Evolutionary conservation across 2,329 filamentous ascomycete species (phyloP).

Genomic region (Arthrobotrys iridis): DNA sequence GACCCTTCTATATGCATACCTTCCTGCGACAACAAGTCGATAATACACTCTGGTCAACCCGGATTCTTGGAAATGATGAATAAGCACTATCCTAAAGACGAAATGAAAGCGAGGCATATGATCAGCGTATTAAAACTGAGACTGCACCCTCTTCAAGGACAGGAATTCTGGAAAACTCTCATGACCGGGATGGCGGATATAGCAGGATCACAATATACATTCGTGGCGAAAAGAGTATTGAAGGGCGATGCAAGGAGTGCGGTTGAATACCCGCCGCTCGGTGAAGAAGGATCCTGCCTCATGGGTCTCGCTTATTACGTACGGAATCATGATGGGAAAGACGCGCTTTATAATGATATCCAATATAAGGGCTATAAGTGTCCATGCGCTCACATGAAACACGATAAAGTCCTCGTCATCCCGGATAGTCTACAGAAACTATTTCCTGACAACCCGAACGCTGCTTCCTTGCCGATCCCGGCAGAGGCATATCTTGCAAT

Average conservation of each 20-base stretch:
- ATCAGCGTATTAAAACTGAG: slow-evolving; percentile 40
- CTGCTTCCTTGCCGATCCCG: slow-evolving; percentile 66
- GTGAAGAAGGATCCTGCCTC: slow-evolving; percentile 71
- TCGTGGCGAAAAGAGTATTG: slow-evolving; percentile 73
- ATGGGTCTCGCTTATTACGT: slow-evolving; percentile 75
- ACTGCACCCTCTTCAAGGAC: slow-evolving; percentile 35
- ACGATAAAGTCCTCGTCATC: slow-evolving; percentile 76
- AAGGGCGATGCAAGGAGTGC: slow-evolving; percentile 69
- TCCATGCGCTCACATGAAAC: slow-evolving; percentile 75
- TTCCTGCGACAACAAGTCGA: slow-evolving; percentile 52
- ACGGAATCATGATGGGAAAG: slow-evolving; percentile 68
- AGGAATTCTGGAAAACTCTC: slow-evolving; percentile 71
- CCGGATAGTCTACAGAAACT: slow-evolving; percentile 71
- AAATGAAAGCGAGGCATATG: slow-evolving; percentile 34
- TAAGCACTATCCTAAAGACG: slow-evolving; percentile 47
- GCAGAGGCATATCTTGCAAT: slow-evolving; percentile 75
- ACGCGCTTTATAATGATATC: slow-evolving; percentile 69
- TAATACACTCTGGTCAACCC: slow-evolving; percentile 50
- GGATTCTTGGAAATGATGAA: slow-evolving; percentile 51
- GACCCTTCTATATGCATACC: slow-evolving; percentile 49
- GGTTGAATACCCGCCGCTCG: slow-evolving; percentile 71
- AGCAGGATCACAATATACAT: slow-evolving; percentile 73
- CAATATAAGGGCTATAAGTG: slow-evolving; percentile 73
- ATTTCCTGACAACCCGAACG: slow-evolving; percentile 70
- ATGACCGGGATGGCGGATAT: slow-evolving; percentile 73